Evolutionary conservation across 495 filamentous ascomycete species (phyloP).

Genomic region (Hamigera avellanea): DNA sequence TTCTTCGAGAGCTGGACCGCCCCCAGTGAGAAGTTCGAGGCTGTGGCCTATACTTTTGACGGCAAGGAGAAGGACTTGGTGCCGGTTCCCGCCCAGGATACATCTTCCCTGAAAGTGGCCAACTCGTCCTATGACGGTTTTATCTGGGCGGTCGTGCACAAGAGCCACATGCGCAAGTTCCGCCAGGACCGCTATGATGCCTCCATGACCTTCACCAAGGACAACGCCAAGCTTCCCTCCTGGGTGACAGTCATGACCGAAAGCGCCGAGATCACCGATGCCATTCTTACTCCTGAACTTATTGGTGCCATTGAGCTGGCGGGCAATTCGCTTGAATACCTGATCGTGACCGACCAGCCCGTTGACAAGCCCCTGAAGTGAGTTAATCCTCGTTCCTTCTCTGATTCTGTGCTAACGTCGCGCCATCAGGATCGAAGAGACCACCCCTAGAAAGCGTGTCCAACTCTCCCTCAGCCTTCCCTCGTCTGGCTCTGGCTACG

Average conservation of each 20-base stretch:
- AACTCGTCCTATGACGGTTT: conserved; percentile 83
- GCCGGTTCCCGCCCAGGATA: conserved; percentile 43
- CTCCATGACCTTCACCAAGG: conserved; percentile 82
- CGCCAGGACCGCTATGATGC: conserved; percentile 91
- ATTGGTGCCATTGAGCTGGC: conserved; percentile 69
- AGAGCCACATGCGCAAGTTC: conserved; percentile 80
- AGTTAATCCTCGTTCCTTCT: conserved; percentile 13
- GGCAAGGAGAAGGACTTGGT: conserved; percentile 74
- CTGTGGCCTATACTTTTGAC: conserved; percentile 75
- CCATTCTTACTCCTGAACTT: conserved; percentile 71
- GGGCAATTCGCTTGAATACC: conserved; percentile 72
- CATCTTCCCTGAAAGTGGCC: conserved; percentile 36
- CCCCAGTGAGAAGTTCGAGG: conserved; percentile 61
- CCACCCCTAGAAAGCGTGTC: conserved; percentile 73
- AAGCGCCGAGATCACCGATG: conserved; percentile 88
- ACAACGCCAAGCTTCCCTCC: conserved; percentile 75
- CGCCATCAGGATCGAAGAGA: conserved; percentile 66
- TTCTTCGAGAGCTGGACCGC: conserved; percentile 64
- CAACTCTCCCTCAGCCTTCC: conserved; percentile 65
- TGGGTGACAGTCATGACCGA: conserved; percentile 96
- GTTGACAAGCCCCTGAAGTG: conserved; percentile 82
- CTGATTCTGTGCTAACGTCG: conserved; percentile 7
- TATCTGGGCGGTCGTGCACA: conserved; percentile 92
- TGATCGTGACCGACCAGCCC: conserved; percentile 87
- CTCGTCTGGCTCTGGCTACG: conserved; percentile 44